Percentiles rank a stretch among this genome's conserved stretches.
Evolutionary conservation across 2,329 filamentous ascomycete species (phyloP).

Genomic region (Neofusicoccum parvum): DNA sequence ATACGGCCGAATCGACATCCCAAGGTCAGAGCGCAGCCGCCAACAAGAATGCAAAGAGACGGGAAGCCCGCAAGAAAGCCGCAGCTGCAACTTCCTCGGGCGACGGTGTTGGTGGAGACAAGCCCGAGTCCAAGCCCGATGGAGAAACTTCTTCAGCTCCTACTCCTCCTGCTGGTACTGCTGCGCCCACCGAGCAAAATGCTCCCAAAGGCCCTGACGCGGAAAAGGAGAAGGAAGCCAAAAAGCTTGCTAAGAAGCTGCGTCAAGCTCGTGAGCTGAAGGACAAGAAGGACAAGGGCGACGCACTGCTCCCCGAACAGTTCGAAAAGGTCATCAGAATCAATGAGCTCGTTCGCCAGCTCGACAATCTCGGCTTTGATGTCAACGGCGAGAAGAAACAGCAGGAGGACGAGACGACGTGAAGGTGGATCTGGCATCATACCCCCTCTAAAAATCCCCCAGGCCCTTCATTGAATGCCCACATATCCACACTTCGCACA

Average conservation of each 20-base stretch:
- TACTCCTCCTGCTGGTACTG: constrained; percentile 16
- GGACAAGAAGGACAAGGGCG: constrained; percentile 86
- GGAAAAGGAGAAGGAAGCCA: constrained; percentile 89
- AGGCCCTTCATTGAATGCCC: background rate
- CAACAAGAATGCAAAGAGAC: constrained; percentile 85
- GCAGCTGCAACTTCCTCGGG: constrained; percentile 42
- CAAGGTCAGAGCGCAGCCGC: constrained; percentile 54
- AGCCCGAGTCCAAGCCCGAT: constrained; percentile 22
- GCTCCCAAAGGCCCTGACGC: constrained; percentile 63
- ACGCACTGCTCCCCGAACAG: constrained; percentile 85
- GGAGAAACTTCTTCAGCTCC: constrained; percentile 5
- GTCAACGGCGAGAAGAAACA: constrained; percentile 68
- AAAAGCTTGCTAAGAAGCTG: constrained; percentile 90
- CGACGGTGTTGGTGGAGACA: constrained; percentile 28
- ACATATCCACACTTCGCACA: too few relatives aligned
- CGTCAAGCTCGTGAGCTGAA: constrained; percentile 89
- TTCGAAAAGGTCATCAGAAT: constrained; percentile 98
- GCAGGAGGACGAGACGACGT: constrained; percentile 10
- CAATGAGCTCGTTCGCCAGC: constrained; percentile 84
- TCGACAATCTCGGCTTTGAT: constrained; percentile 84
- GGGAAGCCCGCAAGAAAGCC: constrained; percentile 66
- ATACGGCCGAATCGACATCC: constrained; percentile 41
- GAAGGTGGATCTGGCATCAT: background rate
- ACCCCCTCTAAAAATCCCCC: background rate
- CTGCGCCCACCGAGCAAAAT: constrained; percentile 28